Evolutionary conservation across 225 moss, liverwort and hornwort genomes (phyloP).

Genomic region (Anthoceros angustus): DNA sequence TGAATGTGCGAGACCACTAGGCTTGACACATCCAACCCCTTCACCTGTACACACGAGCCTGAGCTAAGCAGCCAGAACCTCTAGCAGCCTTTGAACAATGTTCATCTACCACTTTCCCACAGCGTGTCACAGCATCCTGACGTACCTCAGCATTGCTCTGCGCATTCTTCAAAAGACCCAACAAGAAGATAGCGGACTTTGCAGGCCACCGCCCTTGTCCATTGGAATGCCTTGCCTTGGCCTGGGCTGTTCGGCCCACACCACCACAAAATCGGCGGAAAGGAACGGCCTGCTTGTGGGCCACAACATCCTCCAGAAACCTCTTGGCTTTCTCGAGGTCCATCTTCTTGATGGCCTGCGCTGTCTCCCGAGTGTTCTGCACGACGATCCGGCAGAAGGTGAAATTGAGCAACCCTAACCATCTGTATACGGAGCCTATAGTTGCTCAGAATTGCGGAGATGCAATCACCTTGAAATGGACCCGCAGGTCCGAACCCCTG

Average conservation of each 20-base stretch:
- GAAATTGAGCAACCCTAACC: not conserved
- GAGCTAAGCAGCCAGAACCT: not conserved
- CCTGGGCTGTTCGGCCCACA: slow-evolving; percentile 78
- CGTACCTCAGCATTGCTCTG: slow-evolving; percentile 72
- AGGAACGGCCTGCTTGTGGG: slow-evolving; percentile 76
- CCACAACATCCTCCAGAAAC: slow-evolving; percentile 66
- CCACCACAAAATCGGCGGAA: slow-evolving; percentile 73
- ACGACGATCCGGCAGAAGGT: not conserved
- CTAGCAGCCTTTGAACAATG: not conserved
- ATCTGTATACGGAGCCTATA: not conserved
- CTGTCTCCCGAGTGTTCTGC: slow-evolving; percentile 57
- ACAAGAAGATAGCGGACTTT: slow-evolving; percentile 65
- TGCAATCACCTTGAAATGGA: slow-evolving; percentile 29
- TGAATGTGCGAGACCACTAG: slow-evolving; percentile 49
- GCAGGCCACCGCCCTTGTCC: slow-evolving; percentile 84
- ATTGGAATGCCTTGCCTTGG: slow-evolving; percentile 65
- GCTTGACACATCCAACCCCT: slow-evolving; percentile 52
- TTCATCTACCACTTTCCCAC: too few species aligned
- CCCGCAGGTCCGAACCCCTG: slow-evolving; percentile 33
- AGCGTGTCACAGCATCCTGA: not conserved
- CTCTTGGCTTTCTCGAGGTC: slow-evolving; percentile 49
- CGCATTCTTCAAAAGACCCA: slow-evolving; percentile 71
- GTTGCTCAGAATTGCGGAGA: not conserved
- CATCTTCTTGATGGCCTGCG: slow-evolving; percentile 57
- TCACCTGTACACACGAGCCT: slow-evolving; percentile 23